Base-by-base conservation (phyloP, 148 eudicot genomes). In the Chenopodium suecicum region DNA sequence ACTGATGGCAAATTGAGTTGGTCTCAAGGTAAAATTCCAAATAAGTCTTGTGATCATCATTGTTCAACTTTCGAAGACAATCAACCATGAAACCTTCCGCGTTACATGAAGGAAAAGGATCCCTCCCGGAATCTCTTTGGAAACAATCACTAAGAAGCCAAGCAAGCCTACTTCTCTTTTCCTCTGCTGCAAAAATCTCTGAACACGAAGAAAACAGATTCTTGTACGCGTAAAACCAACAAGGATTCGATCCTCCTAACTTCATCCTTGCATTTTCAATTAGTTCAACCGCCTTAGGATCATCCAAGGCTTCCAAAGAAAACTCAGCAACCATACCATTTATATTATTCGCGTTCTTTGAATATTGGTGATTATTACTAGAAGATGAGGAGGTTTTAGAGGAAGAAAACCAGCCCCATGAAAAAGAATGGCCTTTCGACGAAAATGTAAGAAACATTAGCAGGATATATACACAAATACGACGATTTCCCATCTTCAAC, bases 61-160 rank as follows among this genome's bases (percentile, higher is more conserved):
- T 84, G 70, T 87, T 82, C 78, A 93, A 60, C 50, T 84, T 84
- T 48, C 85, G 62, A 14, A 88, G 83, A 80, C 97, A 94, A 41
- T 83, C 88, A 29, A 83, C 76, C 92, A 92, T 92, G 31, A 71
- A 12, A 41, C 86, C 60, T 68, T 87, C 87, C 0, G 37, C 41
- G 64, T 86, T 85, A 82, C 98, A 94, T 6, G 79, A 22, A 74
- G 98, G 97, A 41, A 91, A 89, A 46, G 86, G 74, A 5, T 82
- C 72, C 56, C 94, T 84, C 17, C 98, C 95, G 1, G 95, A 81
- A 75, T 89, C 94, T 83, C 80, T 87, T 32, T 91, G 94, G 79
- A 94, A 94, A 86, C 98, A 94, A 64, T 91, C 91, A 67, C 89
- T 90, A 4, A 94, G 92, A 86, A 88, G 85, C 97, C 97, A 94